These are phyloP conservation scores for Acer saccharum DNA, from an alignment of 345 rosid genomes.

Conservation along the genomic window DNA sequence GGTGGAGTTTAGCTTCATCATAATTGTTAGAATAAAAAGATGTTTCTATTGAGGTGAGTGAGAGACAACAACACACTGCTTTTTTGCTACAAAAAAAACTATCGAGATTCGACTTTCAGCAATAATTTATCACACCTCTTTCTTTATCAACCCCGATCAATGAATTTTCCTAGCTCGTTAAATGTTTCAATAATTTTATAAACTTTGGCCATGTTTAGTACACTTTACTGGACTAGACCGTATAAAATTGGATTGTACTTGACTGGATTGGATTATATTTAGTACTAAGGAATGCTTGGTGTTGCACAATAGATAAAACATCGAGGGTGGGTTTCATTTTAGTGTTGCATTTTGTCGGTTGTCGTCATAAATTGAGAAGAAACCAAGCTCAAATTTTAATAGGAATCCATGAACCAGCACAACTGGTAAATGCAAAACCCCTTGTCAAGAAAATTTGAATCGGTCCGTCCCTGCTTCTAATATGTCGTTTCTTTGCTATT, in stretches of 20 bases:
- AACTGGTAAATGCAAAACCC: not conserved
- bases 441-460: constrained; percentile 14
- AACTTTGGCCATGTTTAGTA: not conserved
- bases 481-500: not conserved
- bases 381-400: no score
- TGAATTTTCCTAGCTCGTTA: not conserved
- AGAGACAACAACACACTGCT: not conserved
- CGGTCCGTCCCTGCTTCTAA: not conserved
- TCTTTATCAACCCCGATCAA: not conserved
- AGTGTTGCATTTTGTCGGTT: not conserved
- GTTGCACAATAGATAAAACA: no score
- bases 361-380: not conserved
- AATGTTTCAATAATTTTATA: not conserved
- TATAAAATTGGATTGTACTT: no score
- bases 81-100: not conserved
- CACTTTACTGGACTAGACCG: no score
- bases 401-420: no score
- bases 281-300: no score
- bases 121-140: constrained; percentile 8
- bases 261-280: no score
- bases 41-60: constrained; percentile 19
- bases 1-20: constrained; percentile 32
- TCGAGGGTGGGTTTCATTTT: not conserved
- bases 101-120: not conserved
- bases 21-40: constrained; percentile 40